Evolutionary conservation across 1,139 yeast species (phyloP).

Genomic region (Kodamaea alishanica): DNA sequence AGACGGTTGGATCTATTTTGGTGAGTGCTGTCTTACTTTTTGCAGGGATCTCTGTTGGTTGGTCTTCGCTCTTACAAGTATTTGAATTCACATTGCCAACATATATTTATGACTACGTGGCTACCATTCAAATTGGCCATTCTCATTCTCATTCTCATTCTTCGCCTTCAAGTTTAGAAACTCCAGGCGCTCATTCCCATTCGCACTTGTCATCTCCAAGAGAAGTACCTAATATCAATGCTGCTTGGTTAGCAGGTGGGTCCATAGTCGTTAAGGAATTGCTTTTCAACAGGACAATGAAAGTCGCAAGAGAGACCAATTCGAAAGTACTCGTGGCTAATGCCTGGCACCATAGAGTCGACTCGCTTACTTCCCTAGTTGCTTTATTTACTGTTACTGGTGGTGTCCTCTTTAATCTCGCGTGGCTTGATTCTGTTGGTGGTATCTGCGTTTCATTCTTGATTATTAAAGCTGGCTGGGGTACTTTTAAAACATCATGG

Average conservation of each 20-base stretch:
- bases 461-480: constrained; percentile 80
- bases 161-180: neutral
- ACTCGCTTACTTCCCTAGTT: constrained; percentile 85
- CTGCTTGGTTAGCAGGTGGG: constrained; percentile 93
- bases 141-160: constrained; percentile 44
- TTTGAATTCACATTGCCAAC: constrained; percentile 67
- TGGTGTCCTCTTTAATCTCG: constrained; percentile 70
- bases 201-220: constrained; percentile 12
- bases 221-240: constrained; percentile 71
- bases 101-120: constrained; percentile 38
- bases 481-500: constrained; percentile 65
- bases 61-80: constrained; percentile 73
- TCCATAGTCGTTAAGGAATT: constrained; percentile 85
- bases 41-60: constrained; percentile 91
- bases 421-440: constrained; percentile 89
- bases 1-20: constrained; percentile 84
- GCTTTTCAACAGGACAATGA: constrained; percentile 76
- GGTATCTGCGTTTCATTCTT: constrained; percentile 80
- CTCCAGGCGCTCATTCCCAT: constrained; percentile 13
- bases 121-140: constrained; percentile 49
- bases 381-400: constrained; percentile 86
- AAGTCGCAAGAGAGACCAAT: constrained; percentile 70
- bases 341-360: constrained; percentile 99
- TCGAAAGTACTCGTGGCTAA: constrained; percentile 91
- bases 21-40: constrained; percentile 77